These are phyloP conservation scores for Penicillium palitans DNA, from an alignment of 2,329 filamentous ascomycete genomes.

Conservation along the genomic window DNA sequence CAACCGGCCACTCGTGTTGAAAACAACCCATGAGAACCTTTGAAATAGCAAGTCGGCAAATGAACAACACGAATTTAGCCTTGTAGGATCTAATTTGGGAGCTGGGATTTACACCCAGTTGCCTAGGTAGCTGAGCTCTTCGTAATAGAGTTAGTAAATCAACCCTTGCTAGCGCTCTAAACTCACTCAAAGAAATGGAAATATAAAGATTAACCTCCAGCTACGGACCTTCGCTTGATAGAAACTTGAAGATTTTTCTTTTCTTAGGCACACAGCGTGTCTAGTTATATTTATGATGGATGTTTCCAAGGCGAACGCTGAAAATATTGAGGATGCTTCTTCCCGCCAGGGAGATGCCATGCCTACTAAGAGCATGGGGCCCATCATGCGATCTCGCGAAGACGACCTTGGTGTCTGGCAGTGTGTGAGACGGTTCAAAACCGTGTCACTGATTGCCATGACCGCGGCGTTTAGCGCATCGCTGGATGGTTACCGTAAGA, in stretches of 20 bases:
- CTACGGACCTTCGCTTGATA: not conserved
- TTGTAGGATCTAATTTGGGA: not conserved
- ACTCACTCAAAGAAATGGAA: too few relatives aligned
- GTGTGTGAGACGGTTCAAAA: constrained; percentile 38
- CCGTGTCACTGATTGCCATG: constrained; percentile 42
- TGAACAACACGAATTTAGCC: not conserved
- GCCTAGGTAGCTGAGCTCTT: not conserved
- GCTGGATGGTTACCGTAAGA: constrained; percentile 46
- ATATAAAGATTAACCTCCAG: not conserved
- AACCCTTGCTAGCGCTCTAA: not conserved
- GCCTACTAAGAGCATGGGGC: constrained; percentile 5
- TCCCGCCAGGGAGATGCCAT: not conserved
- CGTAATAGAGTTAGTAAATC: not conserved
- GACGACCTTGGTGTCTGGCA: constrained; percentile 46
- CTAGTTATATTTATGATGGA: not conserved
- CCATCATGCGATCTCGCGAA: constrained; percentile 38
- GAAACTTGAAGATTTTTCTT: not conserved
- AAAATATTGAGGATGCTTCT: constrained; percentile 8
- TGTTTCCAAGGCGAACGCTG: not conserved
- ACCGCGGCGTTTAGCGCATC: constrained; percentile 45
- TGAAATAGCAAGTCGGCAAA: not conserved
- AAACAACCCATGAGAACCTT: not conserved
- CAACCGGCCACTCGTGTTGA: not conserved
- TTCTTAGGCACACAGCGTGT: not conserved
- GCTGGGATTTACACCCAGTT: not conserved